Conservation (phyloP, 2,329 filamentous ascomycete species). For the Beauveria scarabaeidicola region DNA sequence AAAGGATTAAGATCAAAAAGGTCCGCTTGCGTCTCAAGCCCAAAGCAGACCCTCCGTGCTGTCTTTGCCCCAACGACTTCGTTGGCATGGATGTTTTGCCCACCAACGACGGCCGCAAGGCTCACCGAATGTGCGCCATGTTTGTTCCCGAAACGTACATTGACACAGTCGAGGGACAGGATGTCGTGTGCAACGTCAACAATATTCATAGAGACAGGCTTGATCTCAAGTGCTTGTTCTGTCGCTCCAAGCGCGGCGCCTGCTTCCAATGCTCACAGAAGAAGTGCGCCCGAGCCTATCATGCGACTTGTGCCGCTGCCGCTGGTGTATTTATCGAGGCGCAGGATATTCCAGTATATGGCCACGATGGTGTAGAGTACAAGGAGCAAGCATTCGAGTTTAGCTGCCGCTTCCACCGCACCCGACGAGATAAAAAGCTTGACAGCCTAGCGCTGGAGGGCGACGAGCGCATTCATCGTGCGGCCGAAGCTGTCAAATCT, state of each 20-base stretch:
- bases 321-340: conserved; percentile 89
- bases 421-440: conserved; percentile 72
- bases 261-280: conserved; percentile 95
- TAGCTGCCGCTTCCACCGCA: conserved; percentile 86
- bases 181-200: conserved; percentile 70
- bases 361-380: conserved; percentile 85
- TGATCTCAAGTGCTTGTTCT: conserved; percentile 90
- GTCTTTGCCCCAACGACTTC: conserved; percentile 86
- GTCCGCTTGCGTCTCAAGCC: conserved; percentile 68
- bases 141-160: conserved; percentile 92
- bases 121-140: conserved; percentile 79
- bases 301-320: conserved; percentile 86
- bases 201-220: conserved; percentile 78
- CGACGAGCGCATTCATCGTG: conserved; percentile 58
- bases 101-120: conserved; percentile 80
- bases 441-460: conserved; percentile 62
- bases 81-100: conserved; percentile 72
- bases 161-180: conserved; percentile 58
- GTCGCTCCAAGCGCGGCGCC: conserved; percentile 86
- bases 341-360: conserved; percentile 76
- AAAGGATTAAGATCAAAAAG: conserved; percentile 60
- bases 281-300: conserved; percentile 89
- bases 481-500: conserved; percentile 57
- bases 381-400: conserved; percentile 88
- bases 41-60: conserved; percentile 70